phyloP scores from a whole-genome alignment of 192 early-diverging fungal species.

The Blastocladiella britannica region DNA sequence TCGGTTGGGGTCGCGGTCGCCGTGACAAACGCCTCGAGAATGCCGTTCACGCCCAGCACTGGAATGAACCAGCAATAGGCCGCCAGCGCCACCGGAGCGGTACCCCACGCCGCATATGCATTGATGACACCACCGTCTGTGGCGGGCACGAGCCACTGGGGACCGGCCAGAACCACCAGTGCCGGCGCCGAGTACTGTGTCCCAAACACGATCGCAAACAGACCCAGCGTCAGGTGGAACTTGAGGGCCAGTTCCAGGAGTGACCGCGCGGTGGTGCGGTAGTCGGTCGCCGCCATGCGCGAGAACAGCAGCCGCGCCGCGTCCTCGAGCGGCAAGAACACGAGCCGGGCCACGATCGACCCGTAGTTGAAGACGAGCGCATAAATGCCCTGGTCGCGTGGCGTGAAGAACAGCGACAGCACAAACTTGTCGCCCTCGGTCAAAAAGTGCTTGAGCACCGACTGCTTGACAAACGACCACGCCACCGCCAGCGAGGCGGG shows the following conservation, averaged over 20 bases:
- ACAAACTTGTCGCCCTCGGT: constrained; percentile 95
- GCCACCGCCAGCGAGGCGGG: constrained; percentile 38
- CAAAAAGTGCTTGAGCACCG: constrained; percentile 74
- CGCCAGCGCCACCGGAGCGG: constrained; percentile 35
- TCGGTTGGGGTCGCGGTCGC: constrained; percentile 49
- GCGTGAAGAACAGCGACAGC: constrained; percentile 34
- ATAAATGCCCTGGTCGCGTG: constrained; percentile 50
- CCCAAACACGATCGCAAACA: constrained; percentile 60
- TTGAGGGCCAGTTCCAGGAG: constrained; percentile 23
- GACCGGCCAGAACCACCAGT: constrained; percentile 39
- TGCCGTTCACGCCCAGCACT: constrained; percentile 82
- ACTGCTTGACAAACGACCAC: constrained; percentile 58
- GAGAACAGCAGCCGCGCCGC: constrained; percentile 68
- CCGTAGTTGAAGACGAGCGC: constrained; percentile 78
- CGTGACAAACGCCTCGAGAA: constrained; percentile 83
- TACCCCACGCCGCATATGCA: no score
- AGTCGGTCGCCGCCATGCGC: constrained; percentile 24
- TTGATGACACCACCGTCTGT: no score
- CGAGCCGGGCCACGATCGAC: constrained; percentile 64
- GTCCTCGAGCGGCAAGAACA: constrained; percentile 91
- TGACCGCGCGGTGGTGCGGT: no score
- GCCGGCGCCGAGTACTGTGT: constrained; percentile 55
- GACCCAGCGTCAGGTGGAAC: constrained; percentile 50
- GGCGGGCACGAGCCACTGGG: constrained; percentile 29
- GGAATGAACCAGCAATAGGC: constrained; percentile 83